Evolutionary conservation across 2,329 filamentous ascomycete genomes (phyloP).

Genomic region (Pseudocercospora vitis): DNA sequence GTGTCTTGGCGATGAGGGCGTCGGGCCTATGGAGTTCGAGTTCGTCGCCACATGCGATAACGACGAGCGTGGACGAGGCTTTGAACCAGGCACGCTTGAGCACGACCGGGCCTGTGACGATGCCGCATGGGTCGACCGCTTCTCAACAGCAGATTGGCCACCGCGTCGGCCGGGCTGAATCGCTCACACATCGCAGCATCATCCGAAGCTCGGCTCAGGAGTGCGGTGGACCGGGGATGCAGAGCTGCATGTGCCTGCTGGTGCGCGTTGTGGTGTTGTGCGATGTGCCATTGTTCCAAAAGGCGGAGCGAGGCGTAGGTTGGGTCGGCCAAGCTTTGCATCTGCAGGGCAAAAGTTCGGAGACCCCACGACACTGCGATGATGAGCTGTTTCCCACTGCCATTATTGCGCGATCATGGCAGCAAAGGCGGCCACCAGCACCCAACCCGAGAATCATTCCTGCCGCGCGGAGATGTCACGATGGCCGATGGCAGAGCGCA

Average conservation of each 20-base stretch:
- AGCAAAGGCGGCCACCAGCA: no score
- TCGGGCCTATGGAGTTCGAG: not conserved
- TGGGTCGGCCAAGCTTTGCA: not conserved
- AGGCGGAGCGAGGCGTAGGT: not conserved
- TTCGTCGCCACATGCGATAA: slow-evolving; percentile 12
- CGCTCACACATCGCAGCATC: not conserved
- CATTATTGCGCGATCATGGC: no score
- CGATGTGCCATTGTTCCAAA: not conserved
- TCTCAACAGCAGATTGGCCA: slow-evolving; percentile 11
- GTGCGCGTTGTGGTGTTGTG: not conserved
- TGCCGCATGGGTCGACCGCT: not conserved
- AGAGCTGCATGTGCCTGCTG: not conserved
- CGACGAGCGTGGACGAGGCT: no score
- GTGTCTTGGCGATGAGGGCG: not conserved
- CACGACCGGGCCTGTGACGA: not conserved
- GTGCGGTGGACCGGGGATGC: slow-evolving; percentile 7
- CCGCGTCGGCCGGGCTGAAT: not conserved
- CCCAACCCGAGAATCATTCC: no score
- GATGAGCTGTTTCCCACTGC: not conserved
- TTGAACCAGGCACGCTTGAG: not conserved
- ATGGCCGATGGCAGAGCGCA: not conserved
- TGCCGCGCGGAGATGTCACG: no score
- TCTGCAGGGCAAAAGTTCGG: not conserved
- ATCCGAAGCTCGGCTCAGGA: not conserved
- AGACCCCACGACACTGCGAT: not conserved